Evolutionary conservation across 2,329 filamentous ascomycete genomes (phyloP), one percentile per base, ranked within the genome.

Genomic region (Monosporascus sp.): DNA sequence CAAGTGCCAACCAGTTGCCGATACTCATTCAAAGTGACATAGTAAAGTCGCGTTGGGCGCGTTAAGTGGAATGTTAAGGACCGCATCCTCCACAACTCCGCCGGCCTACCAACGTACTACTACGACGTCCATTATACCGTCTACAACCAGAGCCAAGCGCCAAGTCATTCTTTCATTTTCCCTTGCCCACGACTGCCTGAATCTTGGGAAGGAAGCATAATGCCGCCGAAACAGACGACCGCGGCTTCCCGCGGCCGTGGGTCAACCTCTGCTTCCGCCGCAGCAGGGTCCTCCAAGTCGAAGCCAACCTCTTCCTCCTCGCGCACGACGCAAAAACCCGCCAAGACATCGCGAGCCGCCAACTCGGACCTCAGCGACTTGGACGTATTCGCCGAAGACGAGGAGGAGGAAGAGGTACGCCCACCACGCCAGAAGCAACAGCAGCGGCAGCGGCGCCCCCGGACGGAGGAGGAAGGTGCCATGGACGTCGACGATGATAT

Each of bases 211-310:
- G 27, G 11, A 14, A 5, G 31, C 37, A 59, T 31, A 2, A 79
- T 78, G 75, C 71, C 77, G 31, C 71, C 75, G 1, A 77, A 74
- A 47, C 64, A 69, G 54, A 61, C 73, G 1, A 59, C 70, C 5
- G 61, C 66, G 8, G 58, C 65, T 11, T 52, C 64, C 31, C 73
- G 74, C 38, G 73, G 72, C 25, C 70, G 72, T 6, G 56, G 59
- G 24, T 39, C 58, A 4, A 54, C 61, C 31, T 35, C 31, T 5
- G 5, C 31, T 18, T 49, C 59, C 2, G 38, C 55, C 9, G 49
- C 53, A 3, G 47, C 49, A 20, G 57, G 49, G 48, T 47, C 56
- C 25, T 52, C 57, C 3, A 61, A 57, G 37, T 14, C 53, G 27
- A 56, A 52, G 31, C 9, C 31, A 35, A 2, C 31, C 31, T 35